Conservation (phyloP, 2,329 filamentous ascomycete genomes). For the Clarireedia homoeocarpa region DNA sequence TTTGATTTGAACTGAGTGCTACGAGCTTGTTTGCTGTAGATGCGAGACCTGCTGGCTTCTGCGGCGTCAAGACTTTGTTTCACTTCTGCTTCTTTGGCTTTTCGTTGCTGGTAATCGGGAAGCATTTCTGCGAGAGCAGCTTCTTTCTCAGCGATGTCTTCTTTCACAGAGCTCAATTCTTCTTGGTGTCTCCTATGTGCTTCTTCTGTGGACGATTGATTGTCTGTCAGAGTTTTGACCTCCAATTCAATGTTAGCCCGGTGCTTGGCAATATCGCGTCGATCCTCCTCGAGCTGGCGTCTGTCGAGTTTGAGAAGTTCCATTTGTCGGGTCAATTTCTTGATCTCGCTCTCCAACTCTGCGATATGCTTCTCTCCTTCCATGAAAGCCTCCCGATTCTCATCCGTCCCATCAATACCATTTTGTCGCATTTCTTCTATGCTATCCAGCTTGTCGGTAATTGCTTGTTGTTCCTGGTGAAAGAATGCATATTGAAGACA, state of each 20-base stretch:
- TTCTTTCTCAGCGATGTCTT: slow-evolving; percentile 70
- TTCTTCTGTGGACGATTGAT: slow-evolving; percentile 69
- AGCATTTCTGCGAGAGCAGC: slow-evolving; percentile 65
- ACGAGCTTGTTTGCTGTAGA: slow-evolving; percentile 88
- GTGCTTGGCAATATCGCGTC: slow-evolving; percentile 69
- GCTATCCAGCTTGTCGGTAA: slow-evolving; percentile 68
- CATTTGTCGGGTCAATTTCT: slow-evolving; percentile 71
- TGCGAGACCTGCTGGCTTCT: slow-evolving; percentile 65
- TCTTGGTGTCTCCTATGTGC: slow-evolving; percentile 61
- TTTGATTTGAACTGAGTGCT: slow-evolving; percentile 84
- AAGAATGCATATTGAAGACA: slow-evolving; percentile 95
- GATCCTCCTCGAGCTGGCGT: slow-evolving; percentile 80
- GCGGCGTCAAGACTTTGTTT: slow-evolving; percentile 67
- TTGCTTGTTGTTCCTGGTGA: slow-evolving; percentile 75
- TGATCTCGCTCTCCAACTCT: slow-evolving; percentile 70
- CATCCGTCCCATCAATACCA: slow-evolving; percentile 77
- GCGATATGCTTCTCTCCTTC: slow-evolving; percentile 73
- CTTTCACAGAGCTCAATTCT: slow-evolving; percentile 64
- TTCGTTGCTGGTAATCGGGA: slow-evolving; percentile 68
- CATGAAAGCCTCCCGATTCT: slow-evolving; percentile 67
- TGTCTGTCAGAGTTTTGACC: slow-evolving; percentile 74
- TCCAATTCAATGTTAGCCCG: slow-evolving; percentile 83
- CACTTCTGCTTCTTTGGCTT: slow-evolving; percentile 62
- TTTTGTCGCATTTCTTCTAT: slow-evolving; percentile 76
- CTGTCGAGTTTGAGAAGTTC: slow-evolving; percentile 81